A percentile compares a stretch with the other conserved stretches of the same genome.
These are phyloP conservation scores for Baorangia bicolor DNA, from an alignment of 768 basidiomycete genomes.

Conservation along the genomic window DNA sequence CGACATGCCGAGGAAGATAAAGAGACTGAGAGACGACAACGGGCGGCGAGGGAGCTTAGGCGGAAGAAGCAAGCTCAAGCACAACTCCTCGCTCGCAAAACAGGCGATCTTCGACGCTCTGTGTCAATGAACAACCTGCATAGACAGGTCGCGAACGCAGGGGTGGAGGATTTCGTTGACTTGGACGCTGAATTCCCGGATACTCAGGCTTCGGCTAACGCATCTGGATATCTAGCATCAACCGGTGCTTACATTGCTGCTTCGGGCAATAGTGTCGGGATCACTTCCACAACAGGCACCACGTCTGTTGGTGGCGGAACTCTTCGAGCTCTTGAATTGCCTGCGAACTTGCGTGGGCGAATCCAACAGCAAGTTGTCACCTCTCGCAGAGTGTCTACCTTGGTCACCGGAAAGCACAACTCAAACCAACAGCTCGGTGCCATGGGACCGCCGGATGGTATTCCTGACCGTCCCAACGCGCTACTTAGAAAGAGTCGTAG, in stretches of 20 bases:
- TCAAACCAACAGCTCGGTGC: slow-evolving; percentile 30
- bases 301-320: slow-evolving; percentile 59
- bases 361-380: slow-evolving; percentile 68
- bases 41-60: slow-evolving; percentile 27
- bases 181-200: slow-evolving; percentile 39
- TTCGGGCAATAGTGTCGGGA: slow-evolving; percentile 91
- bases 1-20: slow-evolving; percentile 41
- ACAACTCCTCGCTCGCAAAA: slow-evolving; percentile 29
- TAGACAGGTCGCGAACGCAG: slow-evolving; percentile 45
- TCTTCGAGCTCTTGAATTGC: slow-evolving; percentile 48
- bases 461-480: slow-evolving; percentile 51
- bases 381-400: slow-evolving; percentile 49
- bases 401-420: slow-evolving; percentile 26
- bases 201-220: slow-evolving; percentile 54
- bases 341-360: slow-evolving; percentile 52
- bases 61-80: slow-evolving; percentile 30
- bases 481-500: slow-evolving; percentile 73
- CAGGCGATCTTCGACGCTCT: slow-evolving; percentile 65
- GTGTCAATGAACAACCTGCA: slow-evolving; percentile 78
- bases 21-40: slow-evolving; percentile 31
- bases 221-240: slow-evolving; percentile 70
- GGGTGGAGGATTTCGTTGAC: slow-evolving; percentile 43
- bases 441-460: slow-evolving; percentile 69
- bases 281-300: slow-evolving; percentile 90
- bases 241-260: slow-evolving; percentile 75